Evolutionary conservation across 768 basidiomycete genomes (phyloP).

Genomic region (Termitomyces sp.): DNA sequence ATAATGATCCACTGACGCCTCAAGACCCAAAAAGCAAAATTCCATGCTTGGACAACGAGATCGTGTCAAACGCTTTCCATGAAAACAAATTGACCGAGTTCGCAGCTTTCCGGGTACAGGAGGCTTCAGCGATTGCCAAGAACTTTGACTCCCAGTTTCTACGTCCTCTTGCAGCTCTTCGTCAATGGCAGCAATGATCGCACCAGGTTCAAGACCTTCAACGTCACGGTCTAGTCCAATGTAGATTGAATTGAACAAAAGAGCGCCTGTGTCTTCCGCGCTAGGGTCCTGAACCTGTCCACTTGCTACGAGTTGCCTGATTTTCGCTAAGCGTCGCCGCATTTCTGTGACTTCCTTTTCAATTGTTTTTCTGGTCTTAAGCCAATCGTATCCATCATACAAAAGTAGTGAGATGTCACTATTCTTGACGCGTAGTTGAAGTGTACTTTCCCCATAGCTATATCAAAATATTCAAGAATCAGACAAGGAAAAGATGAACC

Average conservation of each 20-base stretch:
- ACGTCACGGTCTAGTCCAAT: conserved; percentile 82
- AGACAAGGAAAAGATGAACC: neutral
- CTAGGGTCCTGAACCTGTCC: conserved; percentile 83
- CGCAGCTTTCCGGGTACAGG: conserved; percentile 36
- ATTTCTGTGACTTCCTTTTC: conserved; percentile 87
- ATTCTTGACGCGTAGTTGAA: conserved; percentile 53
- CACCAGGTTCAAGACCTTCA: conserved; percentile 68
- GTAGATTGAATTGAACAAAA: conserved; percentile 92
- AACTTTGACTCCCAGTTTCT: conserved; percentile 74
- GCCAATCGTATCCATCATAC: conserved; percentile 96
- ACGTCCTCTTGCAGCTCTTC: conserved; percentile 76
- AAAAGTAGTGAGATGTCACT: conserved; percentile 66
- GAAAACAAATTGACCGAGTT: conserved; percentile 33
- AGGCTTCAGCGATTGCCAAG: conserved; percentile 84
- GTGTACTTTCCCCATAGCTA: conserved; percentile 40
- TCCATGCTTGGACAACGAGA: conserved; percentile 82
- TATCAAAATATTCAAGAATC: neutral
- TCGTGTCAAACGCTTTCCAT: conserved; percentile 59
- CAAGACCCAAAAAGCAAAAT: conserved; percentile 61
- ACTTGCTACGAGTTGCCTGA: conserved; percentile 84
- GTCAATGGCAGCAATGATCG: conserved; percentile 87
- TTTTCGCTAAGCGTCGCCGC: conserved; percentile 79
- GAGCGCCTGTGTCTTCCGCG: conserved; percentile 64
- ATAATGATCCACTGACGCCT: conserved; percentile 65
- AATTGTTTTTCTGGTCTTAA: conserved; percentile 74